phyloP scores from a whole-genome alignment of 2,329 filamentous ascomycete species.

The Dactylellina drechsleri region DNA sequence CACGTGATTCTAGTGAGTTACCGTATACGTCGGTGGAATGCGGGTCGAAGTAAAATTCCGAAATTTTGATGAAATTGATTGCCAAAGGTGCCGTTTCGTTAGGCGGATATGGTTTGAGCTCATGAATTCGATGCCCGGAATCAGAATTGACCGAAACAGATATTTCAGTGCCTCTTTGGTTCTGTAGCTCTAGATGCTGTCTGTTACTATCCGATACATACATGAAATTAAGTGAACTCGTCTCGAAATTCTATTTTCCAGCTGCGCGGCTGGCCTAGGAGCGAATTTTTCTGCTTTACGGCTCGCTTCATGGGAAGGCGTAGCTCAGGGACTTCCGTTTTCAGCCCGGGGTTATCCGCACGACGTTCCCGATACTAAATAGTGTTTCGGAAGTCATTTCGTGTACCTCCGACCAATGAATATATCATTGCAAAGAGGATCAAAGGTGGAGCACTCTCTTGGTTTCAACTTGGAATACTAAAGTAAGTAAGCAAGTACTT shows the following conservation, averaged over 20 bases:
- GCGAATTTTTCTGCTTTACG: too few relatives aligned
- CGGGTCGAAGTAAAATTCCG: neutral
- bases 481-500: too few relatives aligned
- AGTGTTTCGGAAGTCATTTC: too few relatives aligned
- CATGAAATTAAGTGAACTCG: neutral
- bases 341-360: neutral
- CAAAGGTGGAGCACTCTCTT: too few relatives aligned
- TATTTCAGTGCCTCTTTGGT: neutral
- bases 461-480: too few relatives aligned
- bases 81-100: neutral
- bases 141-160: constrained; percentile 12
- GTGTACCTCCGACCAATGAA: too few relatives aligned
- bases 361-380: neutral
- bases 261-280: too few relatives aligned
- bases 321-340: neutral
- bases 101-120: neutral
- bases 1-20: constrained; percentile 1
- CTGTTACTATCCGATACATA: neutral
- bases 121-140: constrained; percentile 6
- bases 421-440: too few relatives aligned
- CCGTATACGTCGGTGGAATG: constrained; percentile 7
- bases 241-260: too few relatives aligned
- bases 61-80: neutral
- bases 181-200: neutral
- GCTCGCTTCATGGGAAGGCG: neutral